phyloP scores from a whole-genome alignment of 371 early-diverging fungal genomes.

The Fennellomyces sp. region DNA sequence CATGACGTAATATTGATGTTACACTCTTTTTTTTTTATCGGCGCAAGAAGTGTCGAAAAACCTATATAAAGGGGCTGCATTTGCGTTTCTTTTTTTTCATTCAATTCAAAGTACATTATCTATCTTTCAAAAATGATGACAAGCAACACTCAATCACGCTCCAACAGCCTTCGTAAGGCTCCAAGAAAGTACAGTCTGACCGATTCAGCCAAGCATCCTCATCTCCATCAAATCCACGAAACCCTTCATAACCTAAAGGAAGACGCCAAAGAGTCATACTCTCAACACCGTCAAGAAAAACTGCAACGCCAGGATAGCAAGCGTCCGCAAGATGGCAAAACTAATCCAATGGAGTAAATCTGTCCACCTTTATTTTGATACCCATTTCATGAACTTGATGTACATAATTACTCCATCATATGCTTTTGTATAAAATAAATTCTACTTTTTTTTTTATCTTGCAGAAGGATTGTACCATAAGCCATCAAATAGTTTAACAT shows the following conservation, averaged over 20 bases:
- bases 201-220: constrained; percentile 12
- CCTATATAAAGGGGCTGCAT: too few species aligned
- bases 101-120: too few species aligned
- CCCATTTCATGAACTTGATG: too few species aligned
- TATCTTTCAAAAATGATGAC: not conserved
- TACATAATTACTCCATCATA: too few species aligned
- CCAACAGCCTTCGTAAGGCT: constrained; percentile 6
- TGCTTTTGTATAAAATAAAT: not conserved
- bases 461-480: constrained; percentile 31
- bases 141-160: not conserved
- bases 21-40: too few species aligned
- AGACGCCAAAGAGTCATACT: constrained; percentile 12
- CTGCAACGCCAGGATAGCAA: constrained; percentile 8
- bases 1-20: too few species aligned
- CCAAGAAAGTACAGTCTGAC: constrained; percentile 1
- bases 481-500: constrained; percentile 50
- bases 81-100: too few species aligned
- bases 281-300: constrained; percentile 11
- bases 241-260: constrained; percentile 15
- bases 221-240: constrained; percentile 15
- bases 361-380: too few species aligned
- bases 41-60: too few species aligned
- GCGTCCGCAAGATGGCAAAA: constrained; percentile 20
- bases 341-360: constrained; percentile 24
- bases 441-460: not conserved